Evolutionary conservation across 78 protist genomes (phyloP).

Genomic region (Pigoraptor vietnamica): DNA sequence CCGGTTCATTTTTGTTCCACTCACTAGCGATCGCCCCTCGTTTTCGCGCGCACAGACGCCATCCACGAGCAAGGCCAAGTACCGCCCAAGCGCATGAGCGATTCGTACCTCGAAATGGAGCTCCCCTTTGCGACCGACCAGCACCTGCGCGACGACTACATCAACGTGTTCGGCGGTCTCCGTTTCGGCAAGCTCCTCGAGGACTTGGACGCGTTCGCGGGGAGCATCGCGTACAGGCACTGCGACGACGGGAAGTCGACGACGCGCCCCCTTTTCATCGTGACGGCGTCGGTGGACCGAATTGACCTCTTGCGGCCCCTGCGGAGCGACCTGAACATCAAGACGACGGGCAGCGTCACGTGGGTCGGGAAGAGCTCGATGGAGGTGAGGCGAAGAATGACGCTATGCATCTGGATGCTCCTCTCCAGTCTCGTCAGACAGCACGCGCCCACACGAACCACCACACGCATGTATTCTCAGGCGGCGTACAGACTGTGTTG

Average conservation of each 20-base stretch:
- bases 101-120: not conserved
- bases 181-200: conserved; percentile 18
- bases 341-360: not conserved
- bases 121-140: not conserved
- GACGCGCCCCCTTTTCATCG: conserved; percentile 1
- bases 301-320: not conserved
- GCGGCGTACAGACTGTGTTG: no score
- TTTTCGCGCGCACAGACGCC: no score
- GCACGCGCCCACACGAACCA: no score
- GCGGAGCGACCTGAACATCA: not conserved
- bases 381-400: no score
- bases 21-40: no score
- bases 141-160: not conserved
- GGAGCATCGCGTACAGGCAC: not conserved
- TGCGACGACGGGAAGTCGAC: not conserved
- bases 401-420: no score
- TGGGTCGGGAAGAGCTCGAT: conserved; percentile 1
- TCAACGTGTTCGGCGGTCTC: not conserved
- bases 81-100: not conserved
- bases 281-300: conserved; percentile 20
- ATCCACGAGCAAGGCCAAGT: not conserved
- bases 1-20: no score
- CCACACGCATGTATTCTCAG: no score
- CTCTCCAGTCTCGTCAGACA: no score
- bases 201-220: conserved; percentile 19